Base-by-base conservation (phyloP, 1,139 yeast species). In the Yamadazyma epiphylla region DNA sequence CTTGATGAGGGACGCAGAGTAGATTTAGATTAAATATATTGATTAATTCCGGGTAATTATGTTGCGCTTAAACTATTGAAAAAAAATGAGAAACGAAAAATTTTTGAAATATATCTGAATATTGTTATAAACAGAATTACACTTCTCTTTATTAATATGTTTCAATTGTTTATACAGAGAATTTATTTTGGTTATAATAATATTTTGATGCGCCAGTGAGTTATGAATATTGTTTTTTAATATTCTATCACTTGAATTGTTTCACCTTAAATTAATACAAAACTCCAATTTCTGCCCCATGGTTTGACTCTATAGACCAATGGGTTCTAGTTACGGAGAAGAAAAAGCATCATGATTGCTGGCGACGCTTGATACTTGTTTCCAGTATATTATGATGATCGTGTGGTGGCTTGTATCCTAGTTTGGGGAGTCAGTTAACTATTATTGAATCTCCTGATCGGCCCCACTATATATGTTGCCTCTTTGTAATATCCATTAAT, bases 1-100 rank as follows among this genome's bases (percentile, higher is more conserved):
- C 59, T 77, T 27, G 71, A 63, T 32, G 58, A 53, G 26, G 73
- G 72, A 5, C 49, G 66, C 26, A 51, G 70, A 36, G 39, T 37
- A 12, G 70, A 64, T 36, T 41, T 54, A 20, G 65, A 59, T 30
- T 33, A 27, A 27, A 17, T 8, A 8, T 7, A 17, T 7, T 17
- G 10, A 10, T 7, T 17, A 17, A 17, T 7, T 17, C 20, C 20
- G 20, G 20, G 20, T 17, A 7, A 17, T 17, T 17, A 7, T 17
- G 7, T 7, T 7, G 20, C 10, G 7, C 20, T 17, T 10, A 17
- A 17, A 17, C 20, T 17, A 17, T 7, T 7, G 10, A 17, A 17
- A 17, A 17, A 17, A 17, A 17, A 7, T 17, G n/a, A n/a, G n/a
- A n/a, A n/a, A n/a, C n/a, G n/a, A n/a, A n/a, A n/a, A n/a, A n/a